A percentile compares a stretch with the other conserved stretches of the same genome.
Conservation (phyloP, 345 rosid species). For the Ricinus communis region DNA sequence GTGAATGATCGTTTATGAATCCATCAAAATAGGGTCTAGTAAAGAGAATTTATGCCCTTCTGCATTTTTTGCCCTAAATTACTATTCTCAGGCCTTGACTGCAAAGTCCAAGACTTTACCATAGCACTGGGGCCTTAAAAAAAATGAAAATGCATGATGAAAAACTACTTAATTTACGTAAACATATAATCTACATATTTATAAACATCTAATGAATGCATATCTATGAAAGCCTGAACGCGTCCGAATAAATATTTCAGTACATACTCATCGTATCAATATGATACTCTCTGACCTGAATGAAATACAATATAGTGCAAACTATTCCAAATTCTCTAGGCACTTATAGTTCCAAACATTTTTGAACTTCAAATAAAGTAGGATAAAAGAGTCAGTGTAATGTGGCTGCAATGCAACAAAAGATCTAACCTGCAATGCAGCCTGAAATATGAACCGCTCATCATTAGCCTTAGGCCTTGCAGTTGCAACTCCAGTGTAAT, state of each 20-base stretch:
- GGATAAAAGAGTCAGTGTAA: not conserved
- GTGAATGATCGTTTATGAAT: not conserved
- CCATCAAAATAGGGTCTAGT: not conserved
- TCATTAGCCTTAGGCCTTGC: conserved; percentile 44
- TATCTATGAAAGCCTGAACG: not conserved
- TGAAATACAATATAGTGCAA: not conserved
- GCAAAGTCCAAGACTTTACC: not conserved
- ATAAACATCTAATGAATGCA: not conserved
- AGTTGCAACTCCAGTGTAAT: conserved; percentile 40
- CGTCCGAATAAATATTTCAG: not conserved
- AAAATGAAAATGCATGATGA: not conserved
- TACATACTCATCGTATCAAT: not conserved
- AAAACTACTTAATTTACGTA: not conserved
- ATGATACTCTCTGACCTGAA: not conserved
- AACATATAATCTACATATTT: not conserved
- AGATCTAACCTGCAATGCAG: conserved; percentile 75
- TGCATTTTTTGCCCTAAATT: not conserved
- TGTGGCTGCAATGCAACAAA: too few species aligned
- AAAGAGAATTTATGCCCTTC: not conserved
- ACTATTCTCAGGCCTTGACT: not conserved
- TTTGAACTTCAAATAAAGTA: not conserved
- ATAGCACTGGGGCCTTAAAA: not conserved
- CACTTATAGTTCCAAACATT: not conserved
- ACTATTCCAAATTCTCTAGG: not conserved
- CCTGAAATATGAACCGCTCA: conserved; percentile 56